Conservation (phyloP, 75 land plant genomes). For the Picea glauca region DNA sequence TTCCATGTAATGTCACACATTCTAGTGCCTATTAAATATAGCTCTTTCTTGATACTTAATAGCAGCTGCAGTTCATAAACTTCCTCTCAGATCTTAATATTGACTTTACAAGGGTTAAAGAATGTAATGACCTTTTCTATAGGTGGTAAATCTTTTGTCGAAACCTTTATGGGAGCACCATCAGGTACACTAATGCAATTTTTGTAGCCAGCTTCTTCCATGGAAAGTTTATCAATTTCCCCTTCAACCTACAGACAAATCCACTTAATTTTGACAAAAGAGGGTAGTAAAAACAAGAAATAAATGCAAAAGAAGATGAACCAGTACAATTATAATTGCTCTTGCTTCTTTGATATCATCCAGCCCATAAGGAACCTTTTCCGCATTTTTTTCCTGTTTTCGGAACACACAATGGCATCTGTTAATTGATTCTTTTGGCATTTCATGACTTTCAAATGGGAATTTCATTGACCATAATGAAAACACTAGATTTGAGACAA, state of each 20-base stretch:
- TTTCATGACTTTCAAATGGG: neutral
- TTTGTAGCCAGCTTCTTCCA: slow-evolving; percentile 89
- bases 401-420: neutral
- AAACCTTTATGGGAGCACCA: slow-evolving; percentile 85
- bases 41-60: no score
- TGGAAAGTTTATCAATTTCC: slow-evolving; percentile 98
- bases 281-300: neutral
- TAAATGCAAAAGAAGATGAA: neutral
- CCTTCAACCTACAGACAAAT: slow-evolving; percentile 76
- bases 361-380: slow-evolving; percentile 82
- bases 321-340: slow-evolving; percentile 82
- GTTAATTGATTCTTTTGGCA: neutral
- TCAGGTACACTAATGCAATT: slow-evolving; percentile 99
- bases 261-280: neutral
- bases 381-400: slow-evolving; percentile 53
- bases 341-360: slow-evolving; percentile 69
- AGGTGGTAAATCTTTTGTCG: slow-evolving; percentile 44
- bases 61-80: no score
- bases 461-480: neutral
- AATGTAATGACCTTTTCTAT: slow-evolving; percentile 40
- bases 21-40: no score
- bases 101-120: neutral
- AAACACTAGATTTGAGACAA: neutral
- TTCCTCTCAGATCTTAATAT: no score
- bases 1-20: no score